Evolutionary conservation across 2,329 filamentous ascomycete genomes (phyloP).

Genomic region (Verticillium isaacii): DNA sequence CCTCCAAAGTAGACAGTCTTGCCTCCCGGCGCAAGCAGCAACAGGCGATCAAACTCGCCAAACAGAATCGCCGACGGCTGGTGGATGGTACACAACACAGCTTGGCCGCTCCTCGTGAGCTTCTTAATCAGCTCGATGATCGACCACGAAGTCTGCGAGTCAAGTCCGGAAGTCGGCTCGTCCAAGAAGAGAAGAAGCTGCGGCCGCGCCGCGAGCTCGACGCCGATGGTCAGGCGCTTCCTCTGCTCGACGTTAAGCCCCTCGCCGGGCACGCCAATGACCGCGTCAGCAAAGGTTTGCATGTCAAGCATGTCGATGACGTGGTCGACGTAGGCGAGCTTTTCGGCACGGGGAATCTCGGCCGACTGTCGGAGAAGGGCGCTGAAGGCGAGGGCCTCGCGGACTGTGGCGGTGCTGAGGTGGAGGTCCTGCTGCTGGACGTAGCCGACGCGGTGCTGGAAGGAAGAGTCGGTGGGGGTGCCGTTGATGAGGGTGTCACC

Average conservation of each 20-base stretch:
- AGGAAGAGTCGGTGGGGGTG: constrained; percentile 55
- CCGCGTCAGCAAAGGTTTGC: constrained; percentile 63
- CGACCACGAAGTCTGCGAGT: constrained; percentile 70
- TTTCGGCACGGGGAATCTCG: constrained; percentile 33
- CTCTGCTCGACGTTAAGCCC: constrained; percentile 35
- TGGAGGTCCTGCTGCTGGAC: constrained; percentile 70
- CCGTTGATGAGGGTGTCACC: constrained; percentile 69
- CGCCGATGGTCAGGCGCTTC: constrained; percentile 65
- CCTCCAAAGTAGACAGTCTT: constrained; percentile 57
- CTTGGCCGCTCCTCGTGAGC: constrained; percentile 40
- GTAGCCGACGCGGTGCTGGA: constrained; percentile 67
- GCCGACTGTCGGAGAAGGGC: constrained; percentile 63
- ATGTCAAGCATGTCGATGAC: constrained; percentile 29
- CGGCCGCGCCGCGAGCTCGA: constrained; percentile 70
- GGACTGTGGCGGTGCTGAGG: constrained; percentile 60
- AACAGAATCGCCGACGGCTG: constrained; percentile 40
- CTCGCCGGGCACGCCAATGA: constrained; percentile 64
- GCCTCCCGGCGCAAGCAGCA: constrained; percentile 51
- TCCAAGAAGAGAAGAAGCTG: constrained; percentile 71
- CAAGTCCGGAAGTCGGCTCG: constrained; percentile 71
- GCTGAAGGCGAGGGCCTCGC: constrained; percentile 62
- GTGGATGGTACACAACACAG: constrained; percentile 41
- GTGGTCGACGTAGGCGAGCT: constrained; percentile 19
- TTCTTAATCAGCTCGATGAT: constrained; percentile 68
- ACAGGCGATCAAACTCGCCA: constrained; percentile 43